Evolutionary conservation across 306 rosid genomes (phyloP), one percentile per base, ranked within the genome.

Genomic region (Malus fusca): DNA sequence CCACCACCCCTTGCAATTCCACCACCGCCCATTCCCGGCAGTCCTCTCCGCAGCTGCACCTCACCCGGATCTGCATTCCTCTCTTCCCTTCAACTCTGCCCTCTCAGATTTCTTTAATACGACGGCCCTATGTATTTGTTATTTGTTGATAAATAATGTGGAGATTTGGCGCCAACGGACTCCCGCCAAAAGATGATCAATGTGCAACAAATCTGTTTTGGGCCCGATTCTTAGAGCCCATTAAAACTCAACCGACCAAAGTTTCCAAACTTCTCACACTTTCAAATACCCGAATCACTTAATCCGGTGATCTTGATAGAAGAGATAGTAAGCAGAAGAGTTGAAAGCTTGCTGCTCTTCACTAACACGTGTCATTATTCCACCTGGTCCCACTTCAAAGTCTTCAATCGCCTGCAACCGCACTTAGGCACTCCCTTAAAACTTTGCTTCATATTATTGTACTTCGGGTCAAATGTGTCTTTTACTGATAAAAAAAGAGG

Each of bases 21-120:
- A 93, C 61, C 51, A 93, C 77, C 14, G 90, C 97, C 98, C 98
- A 93, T 73, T 93, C 98, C 21, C 35, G 48, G 82, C 98, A 93
- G 4, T 65, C 77, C 40, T 82, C 88, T 84, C 88, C 90, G 42
- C 96, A 93, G 17, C 68, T 80, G 77, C 97, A 91, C 78, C 77
- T 85, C 72, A 91, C 75, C 25, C 87, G 87, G 74, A 93, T 93
- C 87, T 91, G 85, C 95, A 93, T 87, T 77, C 33, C 68, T 33
- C 14, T 31, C 9, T 66, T 22, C 22, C 22, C 26, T 58, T 58
- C 28, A 3, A 21, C 22, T 58, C 62, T 21, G 28, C 22, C 3
- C 26, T 58, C 25, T 58, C 12, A 2, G 12, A 21, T 58, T 37
- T 37, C 42, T 37, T 37, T 37, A 37, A 37, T 37, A 37, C 42